Conservation (phyloP, 345 rosid species). For the Eucalyptus virginea region DNA sequence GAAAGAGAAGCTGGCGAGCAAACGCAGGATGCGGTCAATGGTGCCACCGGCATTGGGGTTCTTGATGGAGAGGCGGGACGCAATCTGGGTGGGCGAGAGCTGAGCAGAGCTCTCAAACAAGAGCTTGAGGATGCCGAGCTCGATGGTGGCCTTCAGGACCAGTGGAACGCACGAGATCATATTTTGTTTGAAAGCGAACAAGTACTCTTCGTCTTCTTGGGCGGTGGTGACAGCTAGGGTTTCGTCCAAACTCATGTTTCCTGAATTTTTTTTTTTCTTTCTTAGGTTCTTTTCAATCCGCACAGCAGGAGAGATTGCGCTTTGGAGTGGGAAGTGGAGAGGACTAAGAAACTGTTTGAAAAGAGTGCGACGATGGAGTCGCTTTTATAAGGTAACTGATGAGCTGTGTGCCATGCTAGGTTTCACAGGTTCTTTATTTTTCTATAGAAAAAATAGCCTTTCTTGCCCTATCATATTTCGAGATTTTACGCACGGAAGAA, state of each 20-base stretch:
- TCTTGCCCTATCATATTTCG: too few species aligned
- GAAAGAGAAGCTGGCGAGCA: conserved; percentile 30
- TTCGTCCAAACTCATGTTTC: neutral
- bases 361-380: neutral
- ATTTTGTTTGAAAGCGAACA: too few species aligned
- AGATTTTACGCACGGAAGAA: too few species aligned
- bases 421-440: too few species aligned
- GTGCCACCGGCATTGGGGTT: conserved; percentile 18
- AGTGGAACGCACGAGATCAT: too few species aligned
- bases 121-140: conserved; percentile 15
- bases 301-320: neutral
- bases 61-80: conserved; percentile 12
- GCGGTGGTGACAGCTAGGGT: neutral
- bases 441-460: too few species aligned
- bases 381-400: neutral
- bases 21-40: conserved; percentile 35
- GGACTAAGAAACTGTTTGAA: neutral
- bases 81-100: conserved; percentile 27
- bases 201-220: too few species aligned
- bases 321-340: neutral
- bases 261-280: too few species aligned
- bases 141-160: too few species aligned
- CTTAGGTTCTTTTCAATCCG: neutral
- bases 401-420: too few species aligned
- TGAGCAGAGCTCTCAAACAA: neutral